Evolutionary conservation across 805 yeast species (phyloP), one percentile per base, ranked within the genome.

Genomic region (Candida glaebosa): DNA sequence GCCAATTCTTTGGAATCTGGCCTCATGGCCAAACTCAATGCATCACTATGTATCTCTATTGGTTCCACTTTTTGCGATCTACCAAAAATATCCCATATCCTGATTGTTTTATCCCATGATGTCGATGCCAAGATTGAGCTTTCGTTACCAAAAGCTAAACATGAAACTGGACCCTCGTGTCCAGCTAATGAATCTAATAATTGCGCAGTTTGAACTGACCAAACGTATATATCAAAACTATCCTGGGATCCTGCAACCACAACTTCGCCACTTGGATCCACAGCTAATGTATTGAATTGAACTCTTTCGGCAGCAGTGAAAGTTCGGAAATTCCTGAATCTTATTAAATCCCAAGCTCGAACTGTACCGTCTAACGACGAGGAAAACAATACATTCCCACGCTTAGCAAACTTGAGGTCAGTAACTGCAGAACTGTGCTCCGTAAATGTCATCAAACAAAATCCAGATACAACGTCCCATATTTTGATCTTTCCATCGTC

Each of bases 141-240:
- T 54, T 89, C 95, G 9, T 67, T 68, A 36, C 96, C 96, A 60
- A 93, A 91, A 8, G 91, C 79, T 31, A 93, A 69, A 49, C 88
- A 81, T 1, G 96, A 87, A 3, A 93, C 82, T 1, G 99, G 99
- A 2, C 96, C 99, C 52, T 86, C 95, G 63, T 93, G 99, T 8
- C 99, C 99, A 4, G 90, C 70, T 38, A 93, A 70, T 12, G 87
- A 76, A 57, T 93, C 99, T 41, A 93, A 75, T 37, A 93, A 68
- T 59, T 90, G 96, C 1, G 95, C 84, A 0, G 97, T 90, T 68
- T 93, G 98, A 1, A 93, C 97, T 4, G 96, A 87, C 99, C 99
- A 93, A 25, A 93, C 88, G 57, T 86, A 90, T 44, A 93, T 86
- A 43, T 87, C 96, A 63, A 82, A 93, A 47, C 83, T 84, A 57